These are phyloP conservation scores for Cystofilobasidium bisporidii DNA, from an alignment of 768 basidiomycete species.

Conservation along the genomic window DNA sequence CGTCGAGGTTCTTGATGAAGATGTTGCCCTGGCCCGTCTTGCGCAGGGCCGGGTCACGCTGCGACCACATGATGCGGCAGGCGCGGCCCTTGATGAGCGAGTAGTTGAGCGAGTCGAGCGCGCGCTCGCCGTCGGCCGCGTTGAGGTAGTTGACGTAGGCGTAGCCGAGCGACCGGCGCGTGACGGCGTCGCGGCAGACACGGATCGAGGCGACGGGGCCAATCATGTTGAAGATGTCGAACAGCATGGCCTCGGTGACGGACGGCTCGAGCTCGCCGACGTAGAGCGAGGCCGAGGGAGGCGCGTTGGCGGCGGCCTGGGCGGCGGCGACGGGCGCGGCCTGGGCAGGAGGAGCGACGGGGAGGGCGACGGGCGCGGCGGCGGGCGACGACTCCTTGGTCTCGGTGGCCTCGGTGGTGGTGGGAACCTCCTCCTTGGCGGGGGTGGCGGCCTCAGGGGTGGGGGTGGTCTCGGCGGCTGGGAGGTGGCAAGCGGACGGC, in stretches of 20 bases:
- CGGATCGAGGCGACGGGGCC: constrained; percentile 98
- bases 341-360: constrained; percentile 31
- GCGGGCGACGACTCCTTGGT: constrained; percentile 27
- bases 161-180: constrained; percentile 97
- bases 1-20: constrained; percentile 99
- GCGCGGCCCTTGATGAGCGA: constrained; percentile 96
- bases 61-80: constrained; percentile 99
- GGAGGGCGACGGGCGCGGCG: constrained; percentile 24
- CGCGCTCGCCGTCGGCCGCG: constrained; percentile 92
- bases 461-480: constrained; percentile 3
- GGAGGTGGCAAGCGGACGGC: background rate
- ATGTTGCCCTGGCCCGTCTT: constrained; percentile 99
- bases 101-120: constrained; percentile 97
- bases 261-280: constrained; percentile 97
- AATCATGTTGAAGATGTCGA: constrained; percentile 99
- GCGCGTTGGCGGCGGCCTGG: constrained; percentile 29
- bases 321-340: constrained; percentile 31
- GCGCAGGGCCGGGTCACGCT: constrained; percentile 96
- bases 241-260: constrained; percentile 98
- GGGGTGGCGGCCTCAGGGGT: constrained; percentile 9
- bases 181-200: constrained; percentile 99
- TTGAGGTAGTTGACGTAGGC: constrained; percentile 99
- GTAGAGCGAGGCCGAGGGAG: constrained; percentile 63
- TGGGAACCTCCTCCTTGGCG: too few species aligned
- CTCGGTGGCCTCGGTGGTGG: constrained; percentile 10